These are phyloP conservation scores for Pseudozyma flocculosa DNA, from an alignment of 1,284 basidiomycete genomes.

Conservation along the genomic window DNA sequence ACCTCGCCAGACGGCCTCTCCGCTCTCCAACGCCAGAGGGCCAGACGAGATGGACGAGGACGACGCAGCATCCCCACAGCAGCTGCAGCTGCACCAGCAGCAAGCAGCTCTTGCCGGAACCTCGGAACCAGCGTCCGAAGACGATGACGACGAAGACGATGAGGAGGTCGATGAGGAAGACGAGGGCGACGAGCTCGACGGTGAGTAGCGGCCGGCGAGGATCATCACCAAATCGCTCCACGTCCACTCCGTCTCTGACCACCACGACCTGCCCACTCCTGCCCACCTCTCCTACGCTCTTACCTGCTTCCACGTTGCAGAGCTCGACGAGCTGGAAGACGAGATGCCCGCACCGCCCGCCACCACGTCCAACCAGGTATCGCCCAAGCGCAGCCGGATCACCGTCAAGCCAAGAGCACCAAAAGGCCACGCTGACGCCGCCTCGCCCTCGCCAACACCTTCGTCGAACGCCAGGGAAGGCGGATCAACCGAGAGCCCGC, in stretches of 20 bases:
- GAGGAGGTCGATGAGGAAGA: constrained; percentile 16
- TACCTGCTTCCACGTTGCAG: too few species aligned
- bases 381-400: constrained; percentile 20
- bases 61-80: background rate
- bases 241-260: too few species aligned
- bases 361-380: constrained; percentile 5
- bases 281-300: too few species aligned
- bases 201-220: background rate
- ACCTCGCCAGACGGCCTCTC: constrained; percentile 31
- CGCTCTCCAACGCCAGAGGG: constrained; percentile 25
- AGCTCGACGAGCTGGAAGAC: constrained; percentile 29
- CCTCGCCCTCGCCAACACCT: constrained; percentile 14
- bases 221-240: too few species aligned
- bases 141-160: constrained; percentile 1
- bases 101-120: too few species aligned
- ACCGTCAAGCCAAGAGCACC: constrained; percentile 28
- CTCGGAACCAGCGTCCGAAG: background rate
- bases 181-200: constrained; percentile 29
- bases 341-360: constrained; percentile 6
- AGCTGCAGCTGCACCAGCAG: too few species aligned
- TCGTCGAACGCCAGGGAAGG: background rate
- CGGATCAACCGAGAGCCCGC: background rate
- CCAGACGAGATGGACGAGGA: constrained; percentile 33
- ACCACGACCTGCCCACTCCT: too few species aligned
- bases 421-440: constrained; percentile 1